Evolutionary conservation across 805 yeast genomes (phyloP), one percentile per base, ranked within the genome.

Genomic region (Yamadazyma ubonensis): DNA sequence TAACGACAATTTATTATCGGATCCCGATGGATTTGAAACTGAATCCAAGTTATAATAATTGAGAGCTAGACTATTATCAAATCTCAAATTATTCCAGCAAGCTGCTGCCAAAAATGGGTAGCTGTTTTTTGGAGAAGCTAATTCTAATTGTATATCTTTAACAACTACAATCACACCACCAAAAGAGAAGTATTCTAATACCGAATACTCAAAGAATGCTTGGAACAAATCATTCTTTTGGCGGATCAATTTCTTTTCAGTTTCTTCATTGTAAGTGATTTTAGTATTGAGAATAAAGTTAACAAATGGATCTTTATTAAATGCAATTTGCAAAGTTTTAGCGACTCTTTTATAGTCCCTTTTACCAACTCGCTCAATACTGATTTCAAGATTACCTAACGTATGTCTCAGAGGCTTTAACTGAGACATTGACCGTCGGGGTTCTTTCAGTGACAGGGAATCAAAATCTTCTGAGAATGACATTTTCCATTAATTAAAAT

Each of bases 311-410:
- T 78, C 83, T 37, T 74, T 71, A 47, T 69, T 72, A 52, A 78
- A 78, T 4, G 81, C 76, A 39, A 74, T 58, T 39, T 69, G 67
- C 38, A 78, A 61, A 6, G 81, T 76, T 42, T 65, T 65, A 17
- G 82, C 81, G 19, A 79, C 79, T 43, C 77, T 67, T 44, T 70
- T 73, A 49, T 75, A 78, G 47, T 77, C 81, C 37, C 75, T 72
- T 9, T 51, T 50, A 6, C 39, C 37, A 6, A 50, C 56, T 22
- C 40, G 40, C 30, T 52, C 57, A 23, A 53, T 53, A 11, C 48
- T 34, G 29, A 53, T 40, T 22, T 51, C 49, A 19, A 54, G 44
- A 27, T 46, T 41, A 29, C 45, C 46, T 23, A 46, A 12, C 15
- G 7, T 30, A 14, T 33, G 52, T 42, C 50, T 46, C 49, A 45